Evolutionary conservation across 495 filamentous ascomycete species (phyloP).

Genomic region (Cudoniella acicularis): DNA sequence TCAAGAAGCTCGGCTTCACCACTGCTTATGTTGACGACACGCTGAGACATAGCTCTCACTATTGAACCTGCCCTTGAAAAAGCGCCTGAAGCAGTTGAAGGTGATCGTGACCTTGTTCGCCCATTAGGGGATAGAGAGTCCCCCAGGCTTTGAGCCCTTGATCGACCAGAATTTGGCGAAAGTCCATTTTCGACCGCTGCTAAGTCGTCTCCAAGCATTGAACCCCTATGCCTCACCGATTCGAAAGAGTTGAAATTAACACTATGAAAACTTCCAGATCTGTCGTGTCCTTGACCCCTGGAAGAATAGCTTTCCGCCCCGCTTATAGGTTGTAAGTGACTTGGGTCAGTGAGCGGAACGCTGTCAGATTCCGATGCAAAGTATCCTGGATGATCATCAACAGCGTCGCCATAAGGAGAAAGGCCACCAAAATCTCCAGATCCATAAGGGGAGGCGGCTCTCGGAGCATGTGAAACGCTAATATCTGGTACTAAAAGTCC

Average conservation of each 20-base stretch:
- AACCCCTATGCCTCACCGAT: slow-evolving; percentile 29
- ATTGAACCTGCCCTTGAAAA: slow-evolving; percentile 81
- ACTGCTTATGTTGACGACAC: slow-evolving; percentile 95
- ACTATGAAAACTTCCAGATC: slow-evolving; percentile 59
- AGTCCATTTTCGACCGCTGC: slow-evolving; percentile 51
- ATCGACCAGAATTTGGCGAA: slow-evolving; percentile 33
- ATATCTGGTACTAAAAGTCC: slow-evolving; percentile 30
- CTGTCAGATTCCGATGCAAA: slow-evolving; percentile 62
- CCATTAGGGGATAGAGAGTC: slow-evolving; percentile 42
- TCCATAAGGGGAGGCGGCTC: slow-evolving; percentile 8
- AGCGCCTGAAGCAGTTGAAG: slow-evolving; percentile 42
- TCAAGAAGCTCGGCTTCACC: slow-evolving; percentile 60
- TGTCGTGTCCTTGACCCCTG: slow-evolving; percentile 49
- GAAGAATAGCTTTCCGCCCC: slow-evolving; percentile 36
- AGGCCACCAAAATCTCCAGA: slow-evolving; percentile 35
- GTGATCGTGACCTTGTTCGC: slow-evolving; percentile 55
- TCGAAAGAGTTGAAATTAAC: slow-evolving; percentile 38
- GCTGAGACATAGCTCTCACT: slow-evolving; percentile 94
- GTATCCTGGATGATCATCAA: slow-evolving; percentile 45
- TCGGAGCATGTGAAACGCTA: slow-evolving; percentile 23
- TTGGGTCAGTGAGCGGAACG: slow-evolving; percentile 58
- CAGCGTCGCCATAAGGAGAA: slow-evolving; percentile 22
- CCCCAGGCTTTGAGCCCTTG: slow-evolving; percentile 44
- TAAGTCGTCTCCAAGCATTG: slow-evolving; percentile 62
- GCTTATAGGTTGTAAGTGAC: slow-evolving; percentile 62